phyloP scores from a whole-genome alignment of 2,329 filamentous ascomycete species.

The Scedosporium apiospermum region DNA sequence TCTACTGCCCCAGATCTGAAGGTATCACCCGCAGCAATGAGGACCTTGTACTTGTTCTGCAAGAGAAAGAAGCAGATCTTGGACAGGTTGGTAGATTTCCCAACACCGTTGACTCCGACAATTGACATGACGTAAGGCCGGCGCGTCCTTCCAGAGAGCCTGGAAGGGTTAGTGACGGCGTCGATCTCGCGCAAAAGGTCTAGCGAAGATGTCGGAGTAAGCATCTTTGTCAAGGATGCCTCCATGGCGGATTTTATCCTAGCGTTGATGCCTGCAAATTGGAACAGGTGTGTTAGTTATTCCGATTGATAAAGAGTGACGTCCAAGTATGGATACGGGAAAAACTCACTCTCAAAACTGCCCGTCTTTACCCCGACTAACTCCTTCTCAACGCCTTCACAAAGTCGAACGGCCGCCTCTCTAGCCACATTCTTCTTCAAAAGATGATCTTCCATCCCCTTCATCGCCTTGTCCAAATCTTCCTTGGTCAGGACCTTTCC shows the following conservation, averaged over 20 bases:
- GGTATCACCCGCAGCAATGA: conserved; percentile 91
- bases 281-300: neutral
- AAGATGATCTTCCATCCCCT: conserved; percentile 91
- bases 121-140: conserved; percentile 97
- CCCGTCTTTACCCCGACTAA: conserved; percentile 84
- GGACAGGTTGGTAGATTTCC: conserved; percentile 94
- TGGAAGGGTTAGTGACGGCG: conserved; percentile 58
- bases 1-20: conserved; percentile 97
- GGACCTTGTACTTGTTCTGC: conserved; percentile 92
- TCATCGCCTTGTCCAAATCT: conserved; percentile 85
- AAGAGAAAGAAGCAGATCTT: conserved; percentile 98
- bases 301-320: neutral
- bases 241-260: conserved; percentile 84
- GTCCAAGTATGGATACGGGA: neutral
- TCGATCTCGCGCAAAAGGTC: conserved; percentile 93
- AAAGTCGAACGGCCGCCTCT: conserved; percentile 84
- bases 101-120: conserved; percentile 95
- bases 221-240: conserved; percentile 83
- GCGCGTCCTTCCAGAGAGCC: conserved; percentile 49
- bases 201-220: conserved; percentile 89
- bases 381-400: conserved; percentile 84
- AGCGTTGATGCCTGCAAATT: conserved; percentile 54
- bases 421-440: conserved; percentile 93
- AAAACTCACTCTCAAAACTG: conserved; percentile 63
- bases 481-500: conserved; percentile 85